These are phyloP conservation scores for Blastobotrys capitulatus DNA, from an alignment of 1,139 yeast genomes.

Conservation along the genomic window DNA sequence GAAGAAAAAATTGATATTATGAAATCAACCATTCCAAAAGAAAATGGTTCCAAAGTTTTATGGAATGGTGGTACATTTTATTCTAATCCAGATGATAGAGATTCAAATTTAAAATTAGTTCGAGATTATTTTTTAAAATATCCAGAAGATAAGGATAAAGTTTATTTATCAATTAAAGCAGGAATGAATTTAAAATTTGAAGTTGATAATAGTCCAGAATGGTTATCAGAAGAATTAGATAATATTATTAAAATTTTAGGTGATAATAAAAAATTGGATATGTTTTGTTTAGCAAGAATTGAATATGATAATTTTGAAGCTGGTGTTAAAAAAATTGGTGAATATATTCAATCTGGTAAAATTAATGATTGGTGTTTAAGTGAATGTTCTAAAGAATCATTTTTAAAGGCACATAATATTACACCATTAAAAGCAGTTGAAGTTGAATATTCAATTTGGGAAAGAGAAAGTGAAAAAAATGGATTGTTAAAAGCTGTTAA, in stretches of 20 bases:
- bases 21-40: slow-evolving; percentile 41
- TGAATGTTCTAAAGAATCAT: slow-evolving; percentile 59
- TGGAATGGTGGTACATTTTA: slow-evolving; percentile 79
- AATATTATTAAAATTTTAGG: slow-evolving; percentile 42
- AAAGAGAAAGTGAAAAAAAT: slow-evolving; percentile 52
- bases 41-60: slow-evolving; percentile 47
- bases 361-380: slow-evolving; percentile 63
- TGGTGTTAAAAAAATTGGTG: slow-evolving; percentile 26
- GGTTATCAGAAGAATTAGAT: not conserved
- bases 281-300: slow-evolving; percentile 68
- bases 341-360: slow-evolving; percentile 29
- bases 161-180: slow-evolving; percentile 66
- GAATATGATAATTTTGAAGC: slow-evolving; percentile 42
- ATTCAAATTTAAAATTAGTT: slow-evolving; percentile 48
- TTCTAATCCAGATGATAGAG: slow-evolving; percentile 47
- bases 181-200: too few relatives aligned
- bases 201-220: slow-evolving; percentile 41
- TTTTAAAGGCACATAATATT: slow-evolving; percentile 47
- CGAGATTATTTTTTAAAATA: slow-evolving; percentile 51
- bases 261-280: slow-evolving; percentile 34
- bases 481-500: slow-evolving; percentile 55
- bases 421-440: slow-evolving; percentile 63
- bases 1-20: slow-evolving; percentile 45
- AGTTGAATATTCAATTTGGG: slow-evolving; percentile 64
- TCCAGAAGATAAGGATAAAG: slow-evolving; percentile 49